Evolutionary conservation across 78 protist species (phyloP).

Genomic region (Emiliania huxleyi): DNA sequence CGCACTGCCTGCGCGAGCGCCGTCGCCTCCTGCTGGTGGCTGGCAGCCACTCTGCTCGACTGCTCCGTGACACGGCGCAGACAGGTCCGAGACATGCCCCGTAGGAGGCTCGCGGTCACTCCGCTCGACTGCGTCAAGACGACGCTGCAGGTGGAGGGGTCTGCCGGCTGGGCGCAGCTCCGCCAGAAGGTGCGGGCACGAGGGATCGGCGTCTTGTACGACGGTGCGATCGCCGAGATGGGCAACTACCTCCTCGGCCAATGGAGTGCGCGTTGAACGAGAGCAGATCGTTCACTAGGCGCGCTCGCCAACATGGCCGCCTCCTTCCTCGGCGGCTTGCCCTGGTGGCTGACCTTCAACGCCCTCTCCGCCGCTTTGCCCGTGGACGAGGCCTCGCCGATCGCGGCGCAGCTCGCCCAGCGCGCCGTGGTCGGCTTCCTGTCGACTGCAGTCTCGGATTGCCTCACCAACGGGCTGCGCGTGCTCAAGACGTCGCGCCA

Average conservation of each 20-base stretch:
- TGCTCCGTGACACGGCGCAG: conserved; percentile 72
- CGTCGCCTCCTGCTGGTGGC: conserved; percentile 69
- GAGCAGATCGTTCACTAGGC: no score
- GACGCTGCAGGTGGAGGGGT: conserved; percentile 68
- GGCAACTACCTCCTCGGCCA: conserved; percentile 39
- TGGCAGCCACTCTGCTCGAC: conserved; percentile 75
- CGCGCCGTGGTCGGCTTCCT: conserved; percentile 42
- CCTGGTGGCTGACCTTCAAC: conserved; percentile 80
- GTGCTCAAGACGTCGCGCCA: no score
- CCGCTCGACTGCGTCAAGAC: conserved; percentile 81
- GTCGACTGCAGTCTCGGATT: conserved; percentile 72
- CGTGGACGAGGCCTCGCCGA: neutral
- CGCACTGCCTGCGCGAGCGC: conserved; percentile 70
- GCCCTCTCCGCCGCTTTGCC: conserved; percentile 49
- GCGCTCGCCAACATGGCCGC: neutral
- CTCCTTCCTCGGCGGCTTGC: conserved; percentile 65
- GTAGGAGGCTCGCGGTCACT: no score
- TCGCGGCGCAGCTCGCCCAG: neutral
- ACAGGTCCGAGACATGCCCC: no score
- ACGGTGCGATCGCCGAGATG: neutral
- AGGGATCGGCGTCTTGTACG: neutral
- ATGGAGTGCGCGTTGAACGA: no score
- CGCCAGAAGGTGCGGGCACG: neutral
- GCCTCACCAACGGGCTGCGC: no score
- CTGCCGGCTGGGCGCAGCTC: neutral